A percentile compares a stretch with the other conserved stretches of the same genome.
Conservation (phyloP, 768 basidiomycete species). For the Lyophyllum decastes region DNA sequence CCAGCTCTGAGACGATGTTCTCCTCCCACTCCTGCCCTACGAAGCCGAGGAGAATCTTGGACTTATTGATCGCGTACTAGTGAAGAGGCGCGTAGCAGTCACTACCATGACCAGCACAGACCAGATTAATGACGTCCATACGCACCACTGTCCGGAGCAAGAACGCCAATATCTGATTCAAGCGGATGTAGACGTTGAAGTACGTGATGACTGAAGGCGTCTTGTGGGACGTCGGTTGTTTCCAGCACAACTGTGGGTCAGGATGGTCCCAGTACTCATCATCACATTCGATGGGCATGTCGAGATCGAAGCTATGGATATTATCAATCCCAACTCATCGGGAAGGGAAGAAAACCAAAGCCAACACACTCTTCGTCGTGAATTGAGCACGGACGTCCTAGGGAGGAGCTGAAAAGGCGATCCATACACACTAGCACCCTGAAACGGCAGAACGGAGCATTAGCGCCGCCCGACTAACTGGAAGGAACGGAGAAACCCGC, state of each 20-base stretch:
- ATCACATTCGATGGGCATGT: conserved; percentile 63
- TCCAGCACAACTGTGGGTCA: conserved; percentile 60
- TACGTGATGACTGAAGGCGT: conserved; percentile 57
- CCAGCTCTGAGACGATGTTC: conserved; percentile 66
- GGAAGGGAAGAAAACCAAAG: neutral
- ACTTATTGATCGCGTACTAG: conserved; percentile 84
- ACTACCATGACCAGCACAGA: neutral
- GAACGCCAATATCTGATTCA: conserved; percentile 68
- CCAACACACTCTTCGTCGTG: conserved; percentile 74
- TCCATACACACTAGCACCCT: conserved; percentile 62
- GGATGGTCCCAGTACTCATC: conserved; percentile 76
- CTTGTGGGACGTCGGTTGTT: conserved; percentile 55
- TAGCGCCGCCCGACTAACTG: neutral
- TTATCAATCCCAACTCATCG: neutral
- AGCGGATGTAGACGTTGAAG: conserved; percentile 56
- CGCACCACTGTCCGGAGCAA: conserved; percentile 64
- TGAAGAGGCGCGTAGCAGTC: neutral
- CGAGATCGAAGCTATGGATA: conserved; percentile 65
- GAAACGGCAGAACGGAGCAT: neutral
- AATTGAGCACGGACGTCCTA: conserved; percentile 75
- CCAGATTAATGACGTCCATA: conserved; percentile 1
- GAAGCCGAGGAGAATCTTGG: conserved; percentile 63
- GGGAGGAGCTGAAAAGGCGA: conserved; percentile 46
- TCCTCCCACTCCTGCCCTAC: conserved; percentile 67
- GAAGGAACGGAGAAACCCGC: conserved; percentile 5